Evolutionary conservation across 352 stramenopile genomes (phyloP).

Genomic region (Phytophthora melonis): DNA sequence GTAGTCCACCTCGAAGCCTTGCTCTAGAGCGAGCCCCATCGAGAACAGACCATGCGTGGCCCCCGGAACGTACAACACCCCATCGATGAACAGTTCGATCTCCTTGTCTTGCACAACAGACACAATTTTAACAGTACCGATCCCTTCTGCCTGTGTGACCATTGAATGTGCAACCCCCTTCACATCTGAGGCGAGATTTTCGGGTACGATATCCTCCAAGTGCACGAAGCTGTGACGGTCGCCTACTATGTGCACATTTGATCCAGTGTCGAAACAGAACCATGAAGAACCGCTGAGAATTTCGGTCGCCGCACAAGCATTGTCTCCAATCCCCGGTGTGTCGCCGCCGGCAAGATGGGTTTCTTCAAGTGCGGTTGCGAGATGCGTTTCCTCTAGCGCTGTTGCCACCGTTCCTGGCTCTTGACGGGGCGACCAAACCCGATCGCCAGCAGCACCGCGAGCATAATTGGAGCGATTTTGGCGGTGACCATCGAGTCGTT

Average conservation of each 20-base stretch:
- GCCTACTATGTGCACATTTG: constrained; percentile 6
- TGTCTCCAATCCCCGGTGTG: too few species aligned
- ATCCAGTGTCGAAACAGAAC: constrained; percentile 14
- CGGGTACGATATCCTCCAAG: constrained; percentile 5
- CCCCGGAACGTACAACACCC: constrained; percentile 3
- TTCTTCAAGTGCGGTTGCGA: too few species aligned
- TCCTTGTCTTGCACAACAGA: background rate
- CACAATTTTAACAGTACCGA: constrained; percentile 1
- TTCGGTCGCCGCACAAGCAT: too few species aligned
- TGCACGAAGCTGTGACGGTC: background rate
- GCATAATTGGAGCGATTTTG: too few species aligned
- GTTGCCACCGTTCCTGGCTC: too few species aligned
- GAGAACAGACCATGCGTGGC: constrained; percentile 9
- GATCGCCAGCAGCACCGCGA: too few species aligned
- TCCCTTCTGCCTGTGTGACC: background rate
- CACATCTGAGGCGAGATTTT: constrained; percentile 1
- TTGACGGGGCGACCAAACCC: too few species aligned
- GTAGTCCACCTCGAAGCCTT: constrained; percentile 5
- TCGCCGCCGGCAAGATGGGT: too few species aligned
- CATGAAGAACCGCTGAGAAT: background rate
- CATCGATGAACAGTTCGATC: background rate
- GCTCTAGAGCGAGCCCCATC: constrained; percentile 1
- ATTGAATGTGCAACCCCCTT: constrained; percentile 3
- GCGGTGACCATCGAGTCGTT: too few species aligned
- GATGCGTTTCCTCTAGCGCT: too few species aligned